These are phyloP conservation scores for Erodium chrysanthum DNA, from an alignment of 441 rosid genomes.

Conservation along the genomic window DNA sequence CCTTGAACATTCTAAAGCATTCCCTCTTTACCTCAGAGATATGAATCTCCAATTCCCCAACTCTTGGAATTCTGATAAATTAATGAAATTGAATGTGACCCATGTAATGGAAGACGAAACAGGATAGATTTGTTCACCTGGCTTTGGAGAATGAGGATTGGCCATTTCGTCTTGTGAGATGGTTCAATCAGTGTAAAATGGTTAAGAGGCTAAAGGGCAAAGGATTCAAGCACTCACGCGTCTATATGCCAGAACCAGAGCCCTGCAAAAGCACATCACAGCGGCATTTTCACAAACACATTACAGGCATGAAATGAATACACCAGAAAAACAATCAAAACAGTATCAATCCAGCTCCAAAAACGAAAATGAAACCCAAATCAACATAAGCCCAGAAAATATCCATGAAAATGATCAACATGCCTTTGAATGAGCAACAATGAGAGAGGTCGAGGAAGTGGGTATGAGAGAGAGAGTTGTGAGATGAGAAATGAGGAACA, in stretches of 20 bases:
- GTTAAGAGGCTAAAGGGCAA: conserved; percentile 27
- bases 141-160: conserved; percentile 29
- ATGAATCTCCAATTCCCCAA: too few relatives aligned
- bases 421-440: neutral
- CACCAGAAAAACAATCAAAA: neutral
- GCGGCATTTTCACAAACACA: neutral
- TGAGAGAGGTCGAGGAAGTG: neutral
- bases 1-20: neutral
- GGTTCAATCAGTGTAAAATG: conserved; percentile 1
- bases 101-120: neutral
- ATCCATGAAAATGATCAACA: neutral
- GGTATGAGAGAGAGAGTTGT: neutral
- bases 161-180: conserved; percentile 15
- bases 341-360: neutral
- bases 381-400: neutral
- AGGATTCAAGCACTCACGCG: conserved; percentile 27
- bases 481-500: neutral
- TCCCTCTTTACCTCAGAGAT: neutral
- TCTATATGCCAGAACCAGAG: conserved; percentile 23
- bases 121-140: conserved; percentile 17
- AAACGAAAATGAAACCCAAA: neutral
- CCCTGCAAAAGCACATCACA: conserved; percentile 34
- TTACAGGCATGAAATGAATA: neutral
- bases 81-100: neutral
- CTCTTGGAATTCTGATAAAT: neutral